phyloP scores from a whole-genome alignment of 2,329 filamentous ascomycete genomes.

The Chrysosporium queenslandicum region DNA sequence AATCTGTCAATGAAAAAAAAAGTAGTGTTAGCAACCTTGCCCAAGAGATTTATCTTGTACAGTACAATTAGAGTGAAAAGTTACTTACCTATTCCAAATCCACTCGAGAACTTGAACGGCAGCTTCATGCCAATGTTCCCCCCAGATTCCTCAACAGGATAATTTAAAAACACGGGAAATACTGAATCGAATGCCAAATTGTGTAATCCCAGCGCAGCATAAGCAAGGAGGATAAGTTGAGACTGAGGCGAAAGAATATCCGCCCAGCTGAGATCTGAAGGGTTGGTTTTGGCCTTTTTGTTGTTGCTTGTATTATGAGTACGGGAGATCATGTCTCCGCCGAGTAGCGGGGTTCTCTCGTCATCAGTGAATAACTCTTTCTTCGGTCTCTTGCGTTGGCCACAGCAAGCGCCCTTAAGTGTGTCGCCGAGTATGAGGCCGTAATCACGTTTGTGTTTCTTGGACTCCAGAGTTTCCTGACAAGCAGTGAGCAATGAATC shows the following conservation, averaged over 20 bases:
- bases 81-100: slow-evolving; percentile 55
- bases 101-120: slow-evolving; percentile 73
- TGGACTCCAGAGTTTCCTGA: slow-evolving; percentile 71
- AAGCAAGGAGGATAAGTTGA: slow-evolving; percentile 62
- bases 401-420: slow-evolving; percentile 41
- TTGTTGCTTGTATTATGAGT: slow-evolving; percentile 14
- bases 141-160: slow-evolving; percentile 48
- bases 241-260: slow-evolving; percentile 69
- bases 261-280: slow-evolving; percentile 30
- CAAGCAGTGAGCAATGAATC: neutral
- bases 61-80: slow-evolving; percentile 14
- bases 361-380: slow-evolving; percentile 17
- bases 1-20: slow-evolving; percentile 37
- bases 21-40: neutral
- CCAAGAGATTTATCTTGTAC: neutral
- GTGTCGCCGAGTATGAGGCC: slow-evolving; percentile 63
- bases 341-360: slow-evolving; percentile 29
- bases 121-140: slow-evolving; percentile 50
- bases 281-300: slow-evolving; percentile 26
- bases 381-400: slow-evolving; percentile 19
- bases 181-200: slow-evolving; percentile 77
- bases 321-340: slow-evolving; percentile 13
- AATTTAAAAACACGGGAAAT: slow-evolving; percentile 79
- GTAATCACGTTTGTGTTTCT: slow-evolving; percentile 59
- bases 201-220: slow-evolving; percentile 73